phyloP scores from a whole-genome alignment of 345 rosid species.

The Melastoma malabathricum region DNA sequence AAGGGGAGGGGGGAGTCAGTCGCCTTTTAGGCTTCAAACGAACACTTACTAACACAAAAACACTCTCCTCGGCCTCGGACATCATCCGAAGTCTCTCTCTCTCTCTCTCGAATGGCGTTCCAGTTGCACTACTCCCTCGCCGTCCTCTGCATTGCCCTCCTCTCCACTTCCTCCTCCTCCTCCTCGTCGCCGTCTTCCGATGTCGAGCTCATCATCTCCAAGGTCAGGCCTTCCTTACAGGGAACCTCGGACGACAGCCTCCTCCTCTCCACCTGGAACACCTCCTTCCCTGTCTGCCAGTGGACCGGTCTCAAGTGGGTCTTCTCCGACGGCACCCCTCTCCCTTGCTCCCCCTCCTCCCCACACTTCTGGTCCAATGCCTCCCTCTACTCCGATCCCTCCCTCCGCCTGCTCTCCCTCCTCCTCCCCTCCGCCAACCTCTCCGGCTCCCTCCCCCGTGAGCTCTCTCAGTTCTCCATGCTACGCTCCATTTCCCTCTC shows the following conservation, averaged over 20 bases:
- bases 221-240: constrained; percentile 63
- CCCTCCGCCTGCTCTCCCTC: constrained; percentile 62
- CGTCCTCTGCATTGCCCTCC: constrained; percentile 12
- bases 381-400: constrained; percentile 59
- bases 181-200: constrained; percentile 41
- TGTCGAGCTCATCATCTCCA: constrained; percentile 59
- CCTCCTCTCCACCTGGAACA: constrained; percentile 86
- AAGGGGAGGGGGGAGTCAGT: too few species aligned
- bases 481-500: constrained; percentile 68
- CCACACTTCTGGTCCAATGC: constrained; percentile 57
- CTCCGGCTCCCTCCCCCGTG: constrained; percentile 80
- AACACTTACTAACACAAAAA: constrained; percentile 4
- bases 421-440: constrained; percentile 96
- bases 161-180: constrained; percentile 8
- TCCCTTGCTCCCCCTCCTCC: constrained; percentile 44
- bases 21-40: constrained; percentile 19
- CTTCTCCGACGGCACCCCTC: constrained; percentile 35
- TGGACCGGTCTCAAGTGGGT: constrained; percentile 99
- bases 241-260: constrained; percentile 65
- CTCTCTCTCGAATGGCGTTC: constrained; percentile 32
- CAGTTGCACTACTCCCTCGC: constrained; percentile 19
- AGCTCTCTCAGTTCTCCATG: constrained; percentile 81
- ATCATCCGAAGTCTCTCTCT: constrained; percentile 13
- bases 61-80: constrained; percentile 1
- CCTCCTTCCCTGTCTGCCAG: constrained; percentile 77